phyloP scores from a whole-genome alignment of 306 rosid genomes.

The Quercus variabilis region DNA sequence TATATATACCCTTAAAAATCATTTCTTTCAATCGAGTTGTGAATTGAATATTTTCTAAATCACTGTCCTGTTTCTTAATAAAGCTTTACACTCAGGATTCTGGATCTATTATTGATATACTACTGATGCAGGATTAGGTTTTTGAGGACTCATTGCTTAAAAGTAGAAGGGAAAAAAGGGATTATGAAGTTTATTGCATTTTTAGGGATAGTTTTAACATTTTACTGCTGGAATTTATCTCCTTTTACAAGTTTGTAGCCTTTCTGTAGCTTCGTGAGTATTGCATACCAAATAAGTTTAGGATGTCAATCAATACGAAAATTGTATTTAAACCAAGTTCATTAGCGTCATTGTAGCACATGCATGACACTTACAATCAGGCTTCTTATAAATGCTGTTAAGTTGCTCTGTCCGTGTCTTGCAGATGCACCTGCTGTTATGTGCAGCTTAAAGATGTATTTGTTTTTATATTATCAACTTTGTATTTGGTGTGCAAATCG shows the following conservation, averaged over 20 bases:
- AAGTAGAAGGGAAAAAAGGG: not conserved
- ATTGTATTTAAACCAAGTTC: not conserved
- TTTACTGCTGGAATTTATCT: not conserved
- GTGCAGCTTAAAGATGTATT: not conserved
- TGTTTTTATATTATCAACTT: not conserved
- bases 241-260: not conserved
- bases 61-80: not conserved
- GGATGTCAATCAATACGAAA: not conserved
- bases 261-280: not conserved
- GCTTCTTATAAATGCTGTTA: not conserved
- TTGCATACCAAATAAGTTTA: not conserved
- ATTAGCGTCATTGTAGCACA: not conserved
- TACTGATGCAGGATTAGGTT: not conserved
- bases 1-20: not conserved
- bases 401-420: not conserved
- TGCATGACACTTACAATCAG: not conserved
- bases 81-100: not conserved
- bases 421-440: not conserved
- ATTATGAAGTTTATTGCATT: not conserved
- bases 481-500: slow-evolving; percentile 10
- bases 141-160: not conserved
- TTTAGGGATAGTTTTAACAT: too few species aligned
- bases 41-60: not conserved
- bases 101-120: not conserved
- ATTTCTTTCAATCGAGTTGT: not conserved